A percentile compares a stretch with the other conserved stretches of the same genome.
These are phyloP conservation scores for Pouteria glomerata DNA, from an alignment of 148 eudicot species.

Conservation along the genomic window DNA sequence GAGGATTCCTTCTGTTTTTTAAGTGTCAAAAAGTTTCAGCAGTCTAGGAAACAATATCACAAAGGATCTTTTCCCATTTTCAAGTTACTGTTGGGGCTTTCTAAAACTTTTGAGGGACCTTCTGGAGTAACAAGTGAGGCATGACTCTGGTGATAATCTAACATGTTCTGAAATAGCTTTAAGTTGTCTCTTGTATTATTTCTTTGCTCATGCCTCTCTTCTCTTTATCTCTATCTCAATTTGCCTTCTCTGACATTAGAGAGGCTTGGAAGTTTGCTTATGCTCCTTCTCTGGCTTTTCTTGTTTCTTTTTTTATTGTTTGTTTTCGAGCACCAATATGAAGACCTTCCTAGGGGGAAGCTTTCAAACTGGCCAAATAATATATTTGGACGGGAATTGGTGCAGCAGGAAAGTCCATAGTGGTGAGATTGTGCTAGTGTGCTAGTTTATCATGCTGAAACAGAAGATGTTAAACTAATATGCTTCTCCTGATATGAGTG, in stretches of 20 bases:
- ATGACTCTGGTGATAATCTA: background rate
- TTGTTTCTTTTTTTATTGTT: no score
- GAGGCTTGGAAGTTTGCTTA: background rate
- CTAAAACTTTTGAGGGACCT: background rate
- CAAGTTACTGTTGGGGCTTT: background rate
- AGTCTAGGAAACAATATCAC: no score
- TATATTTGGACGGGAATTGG: no score
- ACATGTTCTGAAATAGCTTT: background rate
- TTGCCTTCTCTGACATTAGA: background rate
- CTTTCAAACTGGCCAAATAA: background rate
- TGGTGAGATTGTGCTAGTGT: no score
- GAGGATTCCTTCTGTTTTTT: background rate
- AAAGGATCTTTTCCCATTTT: background rate
- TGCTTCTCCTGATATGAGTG: no score
- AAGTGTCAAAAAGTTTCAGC: no score
- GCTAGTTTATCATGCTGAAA: no score
- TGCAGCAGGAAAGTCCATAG: no score
- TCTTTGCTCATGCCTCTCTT: background rate
- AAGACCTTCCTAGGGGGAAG: background rate
- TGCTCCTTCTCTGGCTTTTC: background rate
- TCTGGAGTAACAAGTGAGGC: background rate
- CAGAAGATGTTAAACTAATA: no score
- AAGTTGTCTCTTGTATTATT: background rate
- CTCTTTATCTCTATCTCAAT: background rate
- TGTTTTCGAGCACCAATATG: background rate